These are phyloP conservation scores for Fusarium compactum DNA, from an alignment of 2,329 filamentous ascomycete species.

Conservation along the genomic window DNA sequence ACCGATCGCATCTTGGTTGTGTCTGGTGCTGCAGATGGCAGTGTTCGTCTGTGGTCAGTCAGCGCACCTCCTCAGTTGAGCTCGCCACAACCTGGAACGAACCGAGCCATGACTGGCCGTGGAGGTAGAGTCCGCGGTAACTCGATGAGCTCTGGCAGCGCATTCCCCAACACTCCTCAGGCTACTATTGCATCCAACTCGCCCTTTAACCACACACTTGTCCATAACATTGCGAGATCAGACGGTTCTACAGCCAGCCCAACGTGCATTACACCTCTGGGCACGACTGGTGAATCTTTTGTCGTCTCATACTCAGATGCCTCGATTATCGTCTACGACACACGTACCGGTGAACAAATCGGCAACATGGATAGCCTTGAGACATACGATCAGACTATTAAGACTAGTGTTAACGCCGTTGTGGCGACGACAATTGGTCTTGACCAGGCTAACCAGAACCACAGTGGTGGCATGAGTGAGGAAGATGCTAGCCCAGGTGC, in stretches of 20 bases:
- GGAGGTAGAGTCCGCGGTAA: slow-evolving; percentile 87
- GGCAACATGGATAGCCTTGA: slow-evolving; percentile 93
- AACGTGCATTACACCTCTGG: slow-evolving; percentile 93
- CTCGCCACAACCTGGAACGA: slow-evolving; percentile 78
- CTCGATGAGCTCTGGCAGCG: slow-evolving; percentile 93
- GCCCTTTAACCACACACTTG: slow-evolving; percentile 87
- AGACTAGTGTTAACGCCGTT: slow-evolving; percentile 88
- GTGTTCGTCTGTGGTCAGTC: slow-evolving; percentile 93
- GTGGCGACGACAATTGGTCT: slow-evolving; percentile 87
- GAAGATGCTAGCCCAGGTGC: slow-evolving; percentile 83
- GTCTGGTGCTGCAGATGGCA: slow-evolving; percentile 91
- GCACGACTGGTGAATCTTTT: slow-evolving; percentile 84
- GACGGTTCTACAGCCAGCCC: slow-evolving; percentile 78
- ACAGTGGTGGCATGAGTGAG: slow-evolving; percentile 70
- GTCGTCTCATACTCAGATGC: slow-evolving; percentile 94
- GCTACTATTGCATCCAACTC: slow-evolving; percentile 87
- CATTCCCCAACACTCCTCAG: slow-evolving; percentile 90
- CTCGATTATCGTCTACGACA: slow-evolving; percentile 91
- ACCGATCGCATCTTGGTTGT: slow-evolving; percentile 90
- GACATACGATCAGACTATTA: slow-evolving; percentile 86
- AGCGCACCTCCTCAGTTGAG: slow-evolving; percentile 88
- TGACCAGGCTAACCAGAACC: slow-evolving; percentile 72
- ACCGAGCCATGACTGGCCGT: slow-evolving; percentile 66
- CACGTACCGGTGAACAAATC: slow-evolving; percentile 89
- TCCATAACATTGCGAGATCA: slow-evolving; percentile 84